Conservation (phyloP, 768 basidiomycete genomes). For the Pholiota conissans region DNA sequence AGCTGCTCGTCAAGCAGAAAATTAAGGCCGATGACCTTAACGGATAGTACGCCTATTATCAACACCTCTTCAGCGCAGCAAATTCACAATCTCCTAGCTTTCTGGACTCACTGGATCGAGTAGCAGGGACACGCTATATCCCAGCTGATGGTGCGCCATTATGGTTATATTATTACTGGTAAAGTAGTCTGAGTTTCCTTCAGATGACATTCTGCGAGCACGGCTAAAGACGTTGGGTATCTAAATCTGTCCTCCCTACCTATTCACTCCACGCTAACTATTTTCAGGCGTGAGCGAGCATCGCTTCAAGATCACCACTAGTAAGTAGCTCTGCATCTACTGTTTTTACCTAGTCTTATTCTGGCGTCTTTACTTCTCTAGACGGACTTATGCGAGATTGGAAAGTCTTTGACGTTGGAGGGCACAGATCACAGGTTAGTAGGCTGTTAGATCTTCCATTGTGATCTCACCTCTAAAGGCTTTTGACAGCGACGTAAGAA, state of each 20-base stretch:
- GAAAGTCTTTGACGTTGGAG: conserved; percentile 57
- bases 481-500: conserved; percentile 28
- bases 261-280: neutral
- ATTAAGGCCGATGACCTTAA: conserved; percentile 66
- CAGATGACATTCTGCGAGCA: conserved; percentile 74
- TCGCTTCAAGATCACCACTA: conserved; percentile 56
- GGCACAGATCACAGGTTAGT: conserved; percentile 65
- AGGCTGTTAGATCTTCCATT: neutral
- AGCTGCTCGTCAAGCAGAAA: conserved; percentile 51
- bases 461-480: conserved; percentile 1
- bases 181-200: neutral
- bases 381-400: conserved; percentile 31
- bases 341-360: neutral
- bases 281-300: conserved; percentile 67
- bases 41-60: conserved; percentile 58
- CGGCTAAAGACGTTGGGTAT: conserved; percentile 58
- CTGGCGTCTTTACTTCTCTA: neutral
- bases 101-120: conserved; percentile 62
- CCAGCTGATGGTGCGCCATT: conserved; percentile 60
- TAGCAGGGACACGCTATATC: conserved; percentile 60
- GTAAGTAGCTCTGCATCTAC: conserved; percentile 25
- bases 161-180: neutral
- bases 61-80: neutral
- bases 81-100: conserved; percentile 47
- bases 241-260: neutral